These are phyloP conservation scores for Macrolepiota fuliginosa DNA, from an alignment of 768 basidiomycete species.

Conservation along the genomic window DNA sequence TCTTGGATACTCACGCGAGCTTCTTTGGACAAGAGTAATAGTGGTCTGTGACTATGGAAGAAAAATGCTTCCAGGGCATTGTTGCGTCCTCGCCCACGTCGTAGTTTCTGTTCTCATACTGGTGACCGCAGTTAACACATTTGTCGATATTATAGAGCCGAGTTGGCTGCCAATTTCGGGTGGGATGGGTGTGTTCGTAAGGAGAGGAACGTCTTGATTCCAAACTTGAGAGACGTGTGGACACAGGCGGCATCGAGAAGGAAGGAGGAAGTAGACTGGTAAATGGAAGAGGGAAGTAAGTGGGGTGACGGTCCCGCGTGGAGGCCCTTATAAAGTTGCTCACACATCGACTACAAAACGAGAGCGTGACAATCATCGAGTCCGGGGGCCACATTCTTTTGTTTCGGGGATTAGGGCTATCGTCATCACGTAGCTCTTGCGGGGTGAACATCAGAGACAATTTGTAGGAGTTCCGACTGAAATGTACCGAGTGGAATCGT, in stretches of 20 bases:
- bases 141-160: not conserved
- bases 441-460: not conserved
- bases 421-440: not conserved
- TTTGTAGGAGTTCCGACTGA: not conserved
- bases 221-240: not conserved
- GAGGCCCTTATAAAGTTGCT: slow-evolving; percentile 3
- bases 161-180: not conserved
- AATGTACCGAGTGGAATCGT: not conserved
- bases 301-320: slow-evolving; percentile 10
- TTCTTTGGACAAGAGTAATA: slow-evolving; percentile 7
- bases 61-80: slow-evolving; percentile 3
- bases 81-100: not conserved
- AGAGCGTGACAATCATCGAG: not conserved
- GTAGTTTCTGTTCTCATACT: not conserved
- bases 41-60: not conserved
- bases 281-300: slow-evolving; percentile 9
- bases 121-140: slow-evolving; percentile 6
- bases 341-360: not conserved
- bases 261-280: not conserved
- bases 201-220: not conserved
- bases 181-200: not conserved
- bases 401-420: not conserved
- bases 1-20: not conserved
- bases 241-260: not conserved
- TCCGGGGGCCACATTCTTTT: not conserved